phyloP scores from a whole-genome alignment of 257 asterid genomes.

The Agastache rugosa region DNA sequence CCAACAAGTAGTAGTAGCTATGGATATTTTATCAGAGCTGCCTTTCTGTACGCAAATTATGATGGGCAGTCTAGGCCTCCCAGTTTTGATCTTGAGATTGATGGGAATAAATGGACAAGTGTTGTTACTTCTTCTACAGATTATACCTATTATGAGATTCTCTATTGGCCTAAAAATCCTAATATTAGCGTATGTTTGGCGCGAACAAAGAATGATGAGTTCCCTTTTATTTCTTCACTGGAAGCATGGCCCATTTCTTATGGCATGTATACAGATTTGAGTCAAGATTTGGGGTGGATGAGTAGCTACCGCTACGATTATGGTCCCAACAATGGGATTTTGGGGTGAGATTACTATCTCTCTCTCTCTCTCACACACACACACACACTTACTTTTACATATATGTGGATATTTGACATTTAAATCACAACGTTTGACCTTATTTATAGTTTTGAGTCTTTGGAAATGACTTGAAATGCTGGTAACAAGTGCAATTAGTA shows the following conservation, averaged over 20 bases:
- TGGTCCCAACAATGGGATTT: constrained; percentile 21
- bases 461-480: no score
- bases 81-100: constrained; percentile 35
- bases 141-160: constrained; percentile 25
- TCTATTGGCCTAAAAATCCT: constrained; percentile 3
- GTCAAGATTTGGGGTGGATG: constrained; percentile 28
- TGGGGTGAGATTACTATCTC: constrained; percentile 16
- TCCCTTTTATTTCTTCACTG: constrained; percentile 35
- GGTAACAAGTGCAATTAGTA: no score
- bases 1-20: neutral
- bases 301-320: constrained; percentile 32
- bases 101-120: constrained; percentile 34
- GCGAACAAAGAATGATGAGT: constrained; percentile 2
- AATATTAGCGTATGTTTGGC: constrained; percentile 35
- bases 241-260: constrained; percentile 28
- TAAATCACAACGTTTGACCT: no score
- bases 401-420: no score
- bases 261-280: constrained; percentile 19
- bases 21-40: constrained; percentile 32
- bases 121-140: constrained; percentile 14
- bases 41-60: constrained; percentile 29
- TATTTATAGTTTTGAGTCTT: no score
- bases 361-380: no score
- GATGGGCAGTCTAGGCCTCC: constrained; percentile 26
- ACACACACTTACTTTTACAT: neutral